These are phyloP conservation scores for Phytophthora brassicae DNA, from an alignment of 352 stramenopile species.

Conservation along the genomic window DNA sequence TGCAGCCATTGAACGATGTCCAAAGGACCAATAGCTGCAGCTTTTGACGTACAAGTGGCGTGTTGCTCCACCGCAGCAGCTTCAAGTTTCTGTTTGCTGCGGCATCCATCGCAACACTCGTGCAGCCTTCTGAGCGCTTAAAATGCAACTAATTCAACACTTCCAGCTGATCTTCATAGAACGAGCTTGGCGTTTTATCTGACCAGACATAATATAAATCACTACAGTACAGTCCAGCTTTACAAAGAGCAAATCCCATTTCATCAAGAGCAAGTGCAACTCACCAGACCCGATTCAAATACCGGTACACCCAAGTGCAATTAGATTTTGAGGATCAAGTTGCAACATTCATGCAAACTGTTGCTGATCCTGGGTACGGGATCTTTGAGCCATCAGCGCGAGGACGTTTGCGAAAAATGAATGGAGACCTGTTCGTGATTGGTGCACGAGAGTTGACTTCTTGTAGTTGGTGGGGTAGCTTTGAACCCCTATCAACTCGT, in stretches of 20 bases:
- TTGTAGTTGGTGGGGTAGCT: background rate
- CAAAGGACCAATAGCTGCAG: background rate
- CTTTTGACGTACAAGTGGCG: background rate
- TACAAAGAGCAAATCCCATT: too few relatives aligned
- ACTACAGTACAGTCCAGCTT: too few relatives aligned
- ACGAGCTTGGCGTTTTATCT: background rate
- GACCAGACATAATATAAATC: background rate
- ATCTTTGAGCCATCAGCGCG: conserved; percentile 36
- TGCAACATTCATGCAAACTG: background rate
- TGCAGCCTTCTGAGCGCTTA: conserved; percentile 8
- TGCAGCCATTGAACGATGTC: background rate
- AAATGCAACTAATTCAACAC: background rate
- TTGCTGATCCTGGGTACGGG: conserved; percentile 30
- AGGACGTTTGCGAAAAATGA: conserved; percentile 25
- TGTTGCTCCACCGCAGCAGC: background rate
- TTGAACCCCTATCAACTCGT: background rate
- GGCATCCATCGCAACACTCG: conserved; percentile 10
- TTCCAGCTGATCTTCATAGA: background rate
- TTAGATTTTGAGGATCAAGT: too few relatives aligned
- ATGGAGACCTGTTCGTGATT: background rate
- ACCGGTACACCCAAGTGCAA: too few relatives aligned
- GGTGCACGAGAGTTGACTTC: background rate
- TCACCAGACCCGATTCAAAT: too few relatives aligned
- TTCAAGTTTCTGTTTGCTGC: conserved; percentile 3
- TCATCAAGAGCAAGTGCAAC: too few relatives aligned